These are phyloP conservation scores for Zasmidium angulare DNA, from an alignment of 2,329 filamentous ascomycete genomes.

Conservation along the genomic window DNA sequence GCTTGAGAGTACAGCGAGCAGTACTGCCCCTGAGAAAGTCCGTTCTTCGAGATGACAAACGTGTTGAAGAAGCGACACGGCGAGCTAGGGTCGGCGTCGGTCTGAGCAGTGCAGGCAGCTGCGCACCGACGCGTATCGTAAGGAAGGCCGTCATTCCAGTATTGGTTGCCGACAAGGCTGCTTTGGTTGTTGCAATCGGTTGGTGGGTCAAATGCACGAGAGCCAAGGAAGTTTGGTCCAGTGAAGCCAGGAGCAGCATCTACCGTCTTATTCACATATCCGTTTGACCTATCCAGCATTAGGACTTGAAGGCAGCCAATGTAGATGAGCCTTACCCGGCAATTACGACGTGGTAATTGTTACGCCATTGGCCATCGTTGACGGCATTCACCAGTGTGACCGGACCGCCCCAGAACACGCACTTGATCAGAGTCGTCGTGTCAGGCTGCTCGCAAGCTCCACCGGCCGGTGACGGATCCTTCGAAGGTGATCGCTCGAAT, in stretches of 20 bases:
- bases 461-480: constrained; percentile 34
- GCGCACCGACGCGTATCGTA: constrained; percentile 29
- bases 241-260: constrained; percentile 14
- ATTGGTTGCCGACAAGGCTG: constrained; percentile 28
- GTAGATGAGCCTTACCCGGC: constrained; percentile 6
- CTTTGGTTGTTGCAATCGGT: constrained; percentile 26
- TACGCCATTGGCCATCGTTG: constrained; percentile 22
- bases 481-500: constrained; percentile 15
- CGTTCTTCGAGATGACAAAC: constrained; percentile 20
- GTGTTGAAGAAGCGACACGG: constrained; percentile 24
- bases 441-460: constrained; percentile 10
- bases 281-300: constrained; percentile 3
- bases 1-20: constrained; percentile 24
- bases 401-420: constrained; percentile 20
- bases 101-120: not conserved
- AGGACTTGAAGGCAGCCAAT: not conserved
- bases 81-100: not conserved
- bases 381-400: constrained; percentile 12
- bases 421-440: constrained; percentile 21
- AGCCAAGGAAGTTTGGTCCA: constrained; percentile 19
- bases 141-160: constrained; percentile 30
- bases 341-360: constrained; percentile 24
- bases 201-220: constrained; percentile 30
- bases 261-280: constrained; percentile 3
- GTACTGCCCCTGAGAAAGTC: constrained; percentile 20